Evolutionary conservation across 768 basidiomycete genomes (phyloP).

Genomic region (Scleroderma citrinum): DNA sequence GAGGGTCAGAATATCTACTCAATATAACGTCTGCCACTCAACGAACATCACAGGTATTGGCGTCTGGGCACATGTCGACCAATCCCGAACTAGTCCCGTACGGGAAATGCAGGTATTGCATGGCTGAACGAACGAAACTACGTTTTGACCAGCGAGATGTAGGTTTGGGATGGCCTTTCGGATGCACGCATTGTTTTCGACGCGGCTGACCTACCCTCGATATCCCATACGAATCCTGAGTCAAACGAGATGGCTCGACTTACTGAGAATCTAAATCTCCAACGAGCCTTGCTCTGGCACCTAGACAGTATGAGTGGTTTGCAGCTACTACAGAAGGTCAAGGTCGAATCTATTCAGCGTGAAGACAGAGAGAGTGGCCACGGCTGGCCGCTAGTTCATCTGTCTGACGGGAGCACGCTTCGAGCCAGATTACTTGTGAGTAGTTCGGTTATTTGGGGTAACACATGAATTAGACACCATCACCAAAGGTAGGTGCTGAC

Average conservation of each 20-base stretch:
- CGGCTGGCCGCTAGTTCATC: constrained; percentile 75
- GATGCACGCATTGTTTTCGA: constrained; percentile 73
- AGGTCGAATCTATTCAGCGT: constrained; percentile 63
- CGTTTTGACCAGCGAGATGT: constrained; percentile 3
- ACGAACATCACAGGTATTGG: constrained; percentile 54
- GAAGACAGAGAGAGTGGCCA: constrained; percentile 38
- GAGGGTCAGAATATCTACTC: constrained; percentile 38
- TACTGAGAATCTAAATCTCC: constrained; percentile 91
- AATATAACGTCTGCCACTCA: neutral
- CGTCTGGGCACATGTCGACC: constrained; percentile 76
- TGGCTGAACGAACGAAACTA: neutral
- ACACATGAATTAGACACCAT: neutral
- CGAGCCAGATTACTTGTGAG: constrained; percentile 72
- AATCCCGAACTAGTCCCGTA: constrained; percentile 59
- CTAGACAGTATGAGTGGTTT: constrained; percentile 49
- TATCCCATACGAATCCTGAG: constrained; percentile 21
- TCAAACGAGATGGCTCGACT: constrained; percentile 66
- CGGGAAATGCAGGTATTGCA: constrained; percentile 76
- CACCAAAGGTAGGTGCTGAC: constrained; percentile 80
- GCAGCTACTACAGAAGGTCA: constrained; percentile 63
- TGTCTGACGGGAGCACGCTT: constrained; percentile 62
- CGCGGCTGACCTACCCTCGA: constrained; percentile 37
- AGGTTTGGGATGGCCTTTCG: constrained; percentile 93
- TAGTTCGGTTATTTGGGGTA: constrained; percentile 2
- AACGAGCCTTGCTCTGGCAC: constrained; percentile 70